Evolutionary conservation across 2,329 filamentous ascomycete species (phyloP).

Genomic region (Sporothrix variecibatus): DNA sequence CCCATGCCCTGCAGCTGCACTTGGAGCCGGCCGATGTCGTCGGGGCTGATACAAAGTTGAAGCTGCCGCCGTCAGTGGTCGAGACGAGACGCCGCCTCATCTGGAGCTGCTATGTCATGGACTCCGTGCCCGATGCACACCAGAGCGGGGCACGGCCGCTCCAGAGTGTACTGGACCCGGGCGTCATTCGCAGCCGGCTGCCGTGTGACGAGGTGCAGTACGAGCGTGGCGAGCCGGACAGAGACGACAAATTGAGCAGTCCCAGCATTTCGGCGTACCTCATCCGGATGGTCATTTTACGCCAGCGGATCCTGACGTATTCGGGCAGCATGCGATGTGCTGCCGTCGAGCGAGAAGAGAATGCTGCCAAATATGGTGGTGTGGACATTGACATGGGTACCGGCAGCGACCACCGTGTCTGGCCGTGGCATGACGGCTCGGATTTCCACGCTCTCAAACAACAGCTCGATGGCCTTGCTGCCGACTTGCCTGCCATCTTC

Average conservation of each 20-base stretch:
- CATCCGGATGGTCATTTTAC: slow-evolving; percentile 14
- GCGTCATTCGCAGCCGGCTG: slow-evolving; percentile 12
- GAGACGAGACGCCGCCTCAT: slow-evolving; percentile 13
- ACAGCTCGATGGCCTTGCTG: slow-evolving; percentile 3
- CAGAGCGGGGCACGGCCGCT: slow-evolving; percentile 17
- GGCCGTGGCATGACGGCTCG: slow-evolving; percentile 20
- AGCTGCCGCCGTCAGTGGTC: slow-evolving; percentile 6
- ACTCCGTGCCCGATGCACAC: slow-evolving; percentile 17
- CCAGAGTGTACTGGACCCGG: not conserved
- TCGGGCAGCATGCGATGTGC: not conserved
- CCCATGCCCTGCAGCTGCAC: slow-evolving; percentile 18
- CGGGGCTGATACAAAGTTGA: not conserved
- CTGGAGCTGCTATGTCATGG: slow-evolving; percentile 23
- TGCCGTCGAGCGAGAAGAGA: not conserved
- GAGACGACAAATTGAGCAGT: not conserved
- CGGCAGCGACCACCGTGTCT: not conserved
- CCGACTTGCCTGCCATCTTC: not conserved
- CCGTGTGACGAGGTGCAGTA: slow-evolving; percentile 14
- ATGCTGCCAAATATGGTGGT: not conserved
- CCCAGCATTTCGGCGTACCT: slow-evolving; percentile 12
- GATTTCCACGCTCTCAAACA: slow-evolving; percentile 5
- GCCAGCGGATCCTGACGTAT: slow-evolving; percentile 13
- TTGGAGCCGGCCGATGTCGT: slow-evolving; percentile 16
- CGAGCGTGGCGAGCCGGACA: not conserved
- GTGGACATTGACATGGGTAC: not conserved